Conservation (phyloP, 2,329 filamentous ascomycete genomes). For the Didymella keratinophila region DNA sequence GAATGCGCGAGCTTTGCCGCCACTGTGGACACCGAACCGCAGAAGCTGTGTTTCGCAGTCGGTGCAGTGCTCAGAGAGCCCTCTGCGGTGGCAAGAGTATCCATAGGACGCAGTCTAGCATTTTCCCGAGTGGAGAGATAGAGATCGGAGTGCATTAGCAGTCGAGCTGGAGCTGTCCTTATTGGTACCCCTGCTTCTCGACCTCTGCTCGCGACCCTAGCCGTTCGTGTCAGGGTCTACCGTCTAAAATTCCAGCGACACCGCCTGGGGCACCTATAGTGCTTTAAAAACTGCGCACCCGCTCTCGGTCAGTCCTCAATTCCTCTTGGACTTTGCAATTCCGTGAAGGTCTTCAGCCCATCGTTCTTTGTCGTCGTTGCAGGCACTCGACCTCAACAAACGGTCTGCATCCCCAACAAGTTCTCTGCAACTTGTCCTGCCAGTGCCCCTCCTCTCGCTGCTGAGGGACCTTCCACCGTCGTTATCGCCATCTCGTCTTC, state of each 20-base stretch:
- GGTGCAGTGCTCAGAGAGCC: constrained; percentile 29
- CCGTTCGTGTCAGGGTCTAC: constrained; percentile 31
- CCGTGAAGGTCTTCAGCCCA: constrained; percentile 21
- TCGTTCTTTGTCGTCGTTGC: constrained; percentile 20
- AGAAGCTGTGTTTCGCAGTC: constrained; percentile 16
- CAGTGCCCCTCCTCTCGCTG: constrained; percentile 16
- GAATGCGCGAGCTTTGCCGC: constrained; percentile 16
- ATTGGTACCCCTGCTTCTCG: constrained; percentile 26
- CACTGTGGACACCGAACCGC: constrained; percentile 18
- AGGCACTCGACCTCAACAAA: constrained; percentile 29
- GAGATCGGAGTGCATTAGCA: constrained; percentile 24
- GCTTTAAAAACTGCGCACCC: constrained; percentile 20
- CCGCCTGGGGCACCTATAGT: constrained; percentile 28
- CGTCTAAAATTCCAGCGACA: constrained; percentile 33
- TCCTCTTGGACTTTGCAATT: constrained; percentile 25
- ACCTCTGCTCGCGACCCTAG: constrained; percentile 26
- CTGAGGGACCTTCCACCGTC: constrained; percentile 6
- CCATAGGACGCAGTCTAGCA: constrained; percentile 20
- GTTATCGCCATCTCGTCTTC: constrained; percentile 10
- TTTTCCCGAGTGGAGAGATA: constrained; percentile 29
- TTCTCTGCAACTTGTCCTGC: constrained; percentile 24
- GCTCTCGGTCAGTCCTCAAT: constrained; percentile 27
- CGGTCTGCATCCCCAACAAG: constrained; percentile 37
- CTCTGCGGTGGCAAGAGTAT: constrained; percentile 34
- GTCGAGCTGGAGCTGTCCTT: constrained; percentile 27